These are phyloP conservation scores for Yamagishiella unicocca DNA, from an alignment of 139 green algal species.

Conservation along the genomic window DNA sequence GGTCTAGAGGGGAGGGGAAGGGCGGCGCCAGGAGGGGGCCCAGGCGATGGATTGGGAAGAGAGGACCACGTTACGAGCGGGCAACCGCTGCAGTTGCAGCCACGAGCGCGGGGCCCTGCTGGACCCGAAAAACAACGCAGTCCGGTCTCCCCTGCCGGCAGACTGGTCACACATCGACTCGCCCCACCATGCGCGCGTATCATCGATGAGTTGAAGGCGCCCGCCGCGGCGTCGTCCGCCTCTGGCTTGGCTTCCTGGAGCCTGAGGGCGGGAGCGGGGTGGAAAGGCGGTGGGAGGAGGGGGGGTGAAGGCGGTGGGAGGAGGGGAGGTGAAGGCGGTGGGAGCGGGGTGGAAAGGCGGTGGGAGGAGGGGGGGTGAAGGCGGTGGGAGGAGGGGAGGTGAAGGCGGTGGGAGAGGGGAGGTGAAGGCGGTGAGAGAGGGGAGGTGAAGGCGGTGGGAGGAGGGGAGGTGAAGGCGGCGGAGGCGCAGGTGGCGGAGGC, in stretches of 20 bases:
- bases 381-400: neutral
- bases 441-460: too few species aligned
- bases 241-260: conserved; percentile 11
- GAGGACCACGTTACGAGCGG: too few species aligned
- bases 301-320: neutral
- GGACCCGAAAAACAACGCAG: too few species aligned
- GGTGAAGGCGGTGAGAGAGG: too few species aligned
- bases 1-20: neutral
- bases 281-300: neutral
- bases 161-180: too few species aligned
- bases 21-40: neutral
- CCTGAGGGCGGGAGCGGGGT: neutral
- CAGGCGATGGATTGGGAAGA: neutral
- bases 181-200: neutral
- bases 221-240: neutral
- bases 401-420: neutral
- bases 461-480: too few species aligned
- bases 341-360: neutral
- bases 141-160: too few species aligned
- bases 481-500: too few species aligned
- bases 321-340: neutral
- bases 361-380: neutral
- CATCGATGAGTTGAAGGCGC: neutral
- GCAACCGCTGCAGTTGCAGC: too few species aligned
- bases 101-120: too few species aligned